phyloP scores from a whole-genome alignment of 2,329 filamentous ascomycete species.

The Penicillium sp. region DNA sequence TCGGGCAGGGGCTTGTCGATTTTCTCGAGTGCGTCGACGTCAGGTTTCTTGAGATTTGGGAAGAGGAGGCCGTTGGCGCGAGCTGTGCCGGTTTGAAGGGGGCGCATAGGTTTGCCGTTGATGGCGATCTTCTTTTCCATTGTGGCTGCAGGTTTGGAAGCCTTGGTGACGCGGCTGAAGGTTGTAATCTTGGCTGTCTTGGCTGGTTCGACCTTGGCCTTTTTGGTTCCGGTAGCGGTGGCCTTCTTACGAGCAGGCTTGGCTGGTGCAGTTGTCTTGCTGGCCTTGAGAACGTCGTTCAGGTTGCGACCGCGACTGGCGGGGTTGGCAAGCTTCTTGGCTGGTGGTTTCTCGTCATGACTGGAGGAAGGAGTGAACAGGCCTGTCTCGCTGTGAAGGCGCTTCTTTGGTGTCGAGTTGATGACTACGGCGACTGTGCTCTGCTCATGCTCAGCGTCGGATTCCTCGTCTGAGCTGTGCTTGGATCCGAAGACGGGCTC shows the following conservation, averaged over 20 bases:
- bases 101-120: conserved; percentile 35
- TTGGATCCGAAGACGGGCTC: conserved; percentile 16
- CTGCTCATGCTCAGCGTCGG: conserved; percentile 45
- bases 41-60: conserved; percentile 23
- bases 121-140: conserved; percentile 27
- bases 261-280: conserved; percentile 24
- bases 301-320: conserved; percentile 32
- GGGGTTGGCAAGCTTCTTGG: conserved; percentile 30
- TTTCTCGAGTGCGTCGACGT: conserved; percentile 3
- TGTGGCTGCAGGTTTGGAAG: conserved; percentile 18
- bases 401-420: conserved; percentile 36
- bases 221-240: conserved; percentile 8
- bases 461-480: conserved; percentile 37
- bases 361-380: conserved; percentile 46
- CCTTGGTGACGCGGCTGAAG: conserved; percentile 36
- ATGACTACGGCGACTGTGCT: conserved; percentile 44
- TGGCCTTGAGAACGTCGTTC: conserved; percentile 23
- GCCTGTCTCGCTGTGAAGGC: conserved; percentile 31
- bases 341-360: conserved; percentile 33
- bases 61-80: conserved; percentile 39
- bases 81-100: conserved; percentile 33
- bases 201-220: conserved; percentile 16
- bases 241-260: conserved; percentile 23
- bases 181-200: conserved; percentile 31
- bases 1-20: not conserved